Conservation (phyloP, 2,329 filamentous ascomycete species). For the Tolypocladium ophioglossoides region DNA sequence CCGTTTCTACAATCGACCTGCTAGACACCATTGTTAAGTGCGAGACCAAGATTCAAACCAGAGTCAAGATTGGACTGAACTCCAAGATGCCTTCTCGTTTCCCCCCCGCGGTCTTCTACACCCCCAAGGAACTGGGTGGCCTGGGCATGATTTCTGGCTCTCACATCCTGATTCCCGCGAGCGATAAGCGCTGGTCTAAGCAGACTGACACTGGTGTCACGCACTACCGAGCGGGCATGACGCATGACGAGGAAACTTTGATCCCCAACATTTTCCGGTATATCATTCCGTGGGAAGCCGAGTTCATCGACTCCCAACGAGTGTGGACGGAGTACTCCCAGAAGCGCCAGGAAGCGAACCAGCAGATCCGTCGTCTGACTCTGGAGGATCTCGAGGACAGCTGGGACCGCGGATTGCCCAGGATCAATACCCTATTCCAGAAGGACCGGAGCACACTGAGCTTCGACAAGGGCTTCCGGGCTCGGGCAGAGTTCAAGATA, state of each 20-base stretch:
- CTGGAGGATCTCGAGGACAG: slow-evolving; percentile 95
- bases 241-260: slow-evolving; percentile 91
- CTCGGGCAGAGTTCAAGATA: slow-evolving; percentile 92
- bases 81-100: slow-evolving; percentile 99
- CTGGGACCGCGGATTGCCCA: slow-evolving; percentile 93
- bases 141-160: slow-evolving; percentile 98
- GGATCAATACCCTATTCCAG: slow-evolving; percentile 98
- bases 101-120: slow-evolving; percentile 96
- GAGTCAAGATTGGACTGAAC: slow-evolving; percentile 97
- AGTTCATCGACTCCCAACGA: slow-evolving; percentile 97
- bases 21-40: slow-evolving; percentile 98
- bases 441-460: slow-evolving; percentile 94
- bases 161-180: slow-evolving; percentile 93
- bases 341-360: slow-evolving; percentile 92
- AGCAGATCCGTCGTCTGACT: slow-evolving; percentile 89
- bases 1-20: slow-evolving; percentile 86
- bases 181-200: slow-evolving; percentile 96
- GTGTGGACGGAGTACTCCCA: slow-evolving; percentile 99
- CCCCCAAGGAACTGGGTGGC: slow-evolving; percentile 93
- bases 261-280: slow-evolving; percentile 99
- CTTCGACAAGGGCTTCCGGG: slow-evolving; percentile 97
- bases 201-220: slow-evolving; percentile 96
- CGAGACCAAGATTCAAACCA: slow-evolving; percentile 97
- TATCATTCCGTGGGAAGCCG: slow-evolving; percentile 97
- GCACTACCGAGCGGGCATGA: slow-evolving; percentile 96